Conservation (phyloP, 2,329 filamentous ascomycete species). For the Diaporthe batatas region DNA sequence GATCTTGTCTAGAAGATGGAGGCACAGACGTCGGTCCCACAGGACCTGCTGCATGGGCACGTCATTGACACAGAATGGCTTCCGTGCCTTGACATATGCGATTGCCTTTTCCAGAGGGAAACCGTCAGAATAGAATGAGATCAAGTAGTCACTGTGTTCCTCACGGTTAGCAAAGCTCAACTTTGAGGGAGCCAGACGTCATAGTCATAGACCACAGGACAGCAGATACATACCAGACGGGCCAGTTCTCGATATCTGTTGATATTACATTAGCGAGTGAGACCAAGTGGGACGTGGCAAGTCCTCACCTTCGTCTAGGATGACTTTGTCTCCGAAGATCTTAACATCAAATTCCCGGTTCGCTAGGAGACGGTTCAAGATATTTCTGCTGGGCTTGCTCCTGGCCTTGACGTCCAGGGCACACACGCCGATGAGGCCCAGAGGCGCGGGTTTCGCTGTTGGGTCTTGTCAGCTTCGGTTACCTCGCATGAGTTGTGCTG, state of each 20-base stretch:
- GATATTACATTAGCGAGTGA: slow-evolving; percentile 41
- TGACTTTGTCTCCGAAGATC: slow-evolving; percentile 98
- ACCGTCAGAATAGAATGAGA: slow-evolving; percentile 98
- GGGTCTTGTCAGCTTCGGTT: slow-evolving; percentile 48
- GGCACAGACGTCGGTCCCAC: slow-evolving; percentile 93
- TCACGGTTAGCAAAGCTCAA: slow-evolving; percentile 45
- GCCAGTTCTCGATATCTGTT: slow-evolving; percentile 91
- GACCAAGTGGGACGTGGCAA: neutral
- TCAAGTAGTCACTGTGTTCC: slow-evolving; percentile 81
- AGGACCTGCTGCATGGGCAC: slow-evolving; percentile 96
- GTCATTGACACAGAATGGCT: slow-evolving; percentile 98
- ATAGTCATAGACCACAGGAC: neutral
- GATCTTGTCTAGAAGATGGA: slow-evolving; percentile 89
- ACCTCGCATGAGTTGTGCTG: slow-evolving; percentile 28
- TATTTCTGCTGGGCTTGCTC: slow-evolving; percentile 97
- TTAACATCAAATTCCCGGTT: slow-evolving; percentile 96
- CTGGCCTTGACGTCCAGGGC: slow-evolving; percentile 95
- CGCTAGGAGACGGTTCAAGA: slow-evolving; percentile 89
- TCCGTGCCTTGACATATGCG: slow-evolving; percentile 90
- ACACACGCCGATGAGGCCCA: slow-evolving; percentile 88
- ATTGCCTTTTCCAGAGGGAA: slow-evolving; percentile 98
- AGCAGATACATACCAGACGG: slow-evolving; percentile 74
- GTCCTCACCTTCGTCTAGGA: slow-evolving; percentile 83
- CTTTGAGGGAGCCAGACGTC: neutral
- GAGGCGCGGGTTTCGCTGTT: slow-evolving; percentile 68